Evolutionary conservation across 2,329 filamentous ascomycete genomes (phyloP).

Genomic region (Aspergillus udagawae): DNA sequence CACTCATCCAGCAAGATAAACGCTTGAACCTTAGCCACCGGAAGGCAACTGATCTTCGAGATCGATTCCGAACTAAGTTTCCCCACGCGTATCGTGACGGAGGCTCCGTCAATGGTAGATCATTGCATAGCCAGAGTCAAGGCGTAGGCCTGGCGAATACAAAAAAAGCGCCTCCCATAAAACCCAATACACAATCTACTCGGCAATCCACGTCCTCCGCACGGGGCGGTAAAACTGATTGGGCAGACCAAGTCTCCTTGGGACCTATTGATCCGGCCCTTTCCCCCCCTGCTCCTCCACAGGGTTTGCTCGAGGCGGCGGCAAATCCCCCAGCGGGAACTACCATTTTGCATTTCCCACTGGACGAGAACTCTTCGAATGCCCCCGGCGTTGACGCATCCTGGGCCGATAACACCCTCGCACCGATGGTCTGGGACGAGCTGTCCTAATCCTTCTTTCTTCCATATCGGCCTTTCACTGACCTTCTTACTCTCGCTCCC

Average conservation of each 20-base stretch:
- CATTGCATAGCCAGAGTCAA: slow-evolving; percentile 14
- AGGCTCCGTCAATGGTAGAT: slow-evolving; percentile 36
- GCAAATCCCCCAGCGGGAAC: slow-evolving; percentile 10
- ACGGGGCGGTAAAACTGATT: slow-evolving; percentile 14
- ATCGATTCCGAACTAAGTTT: slow-evolving; percentile 58
- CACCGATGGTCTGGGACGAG: slow-evolving; percentile 41
- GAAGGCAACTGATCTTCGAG: slow-evolving; percentile 56
- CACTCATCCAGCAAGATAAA: slow-evolving; percentile 53
- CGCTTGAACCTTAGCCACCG: slow-evolving; percentile 50
- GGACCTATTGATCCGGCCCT: slow-evolving; percentile 29
- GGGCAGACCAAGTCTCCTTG: slow-evolving; percentile 8
- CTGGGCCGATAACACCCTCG: slow-evolving; percentile 39
- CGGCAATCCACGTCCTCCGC: slow-evolving; percentile 6
- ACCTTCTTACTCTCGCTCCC: not conserved
- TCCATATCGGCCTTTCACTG: not conserved
- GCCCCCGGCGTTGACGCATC: slow-evolving; percentile 17
- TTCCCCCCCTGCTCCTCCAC: slow-evolving; percentile 29
- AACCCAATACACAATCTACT: slow-evolving; percentile 9
- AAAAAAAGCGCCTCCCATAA: slow-evolving; percentile 6
- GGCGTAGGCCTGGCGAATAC: slow-evolving; percentile 4
- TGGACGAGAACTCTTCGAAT: slow-evolving; percentile 28
- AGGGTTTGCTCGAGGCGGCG: slow-evolving; percentile 21
- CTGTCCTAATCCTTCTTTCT: slow-evolving; percentile 12
- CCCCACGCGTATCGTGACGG: slow-evolving; percentile 52
- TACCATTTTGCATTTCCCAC: slow-evolving; percentile 24